These are phyloP conservation scores for Geotrichum aggregatum DNA, from an alignment of 1,139 yeast species.

Conservation along the genomic window DNA sequence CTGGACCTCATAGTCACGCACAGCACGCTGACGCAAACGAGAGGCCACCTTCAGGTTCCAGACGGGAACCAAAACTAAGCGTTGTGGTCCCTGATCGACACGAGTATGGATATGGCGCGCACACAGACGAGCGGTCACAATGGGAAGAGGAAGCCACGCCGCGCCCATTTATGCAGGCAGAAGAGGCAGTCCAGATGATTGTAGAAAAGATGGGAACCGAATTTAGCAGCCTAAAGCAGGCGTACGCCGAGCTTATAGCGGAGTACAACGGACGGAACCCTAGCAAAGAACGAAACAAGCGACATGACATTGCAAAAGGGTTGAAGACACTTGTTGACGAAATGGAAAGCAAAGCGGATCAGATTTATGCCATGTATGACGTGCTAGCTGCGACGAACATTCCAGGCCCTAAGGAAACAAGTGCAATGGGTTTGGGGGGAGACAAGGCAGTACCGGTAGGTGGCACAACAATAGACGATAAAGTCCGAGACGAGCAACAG, in stretches of 20 bases:
- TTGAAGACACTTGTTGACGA: constrained; percentile 29
- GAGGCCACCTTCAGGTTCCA: too few species aligned
- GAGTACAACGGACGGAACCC: constrained; percentile 33
- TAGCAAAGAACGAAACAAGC: constrained; percentile 28
- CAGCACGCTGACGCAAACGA: neutral
- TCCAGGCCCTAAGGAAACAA: constrained; percentile 3
- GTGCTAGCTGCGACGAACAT: constrained; percentile 30
- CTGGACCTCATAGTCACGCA: neutral
- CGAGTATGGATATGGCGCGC: constrained; percentile 7
- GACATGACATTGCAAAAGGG: constrained; percentile 30
- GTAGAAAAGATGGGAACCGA: constrained; percentile 32
- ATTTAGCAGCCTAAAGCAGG: constrained; percentile 28
- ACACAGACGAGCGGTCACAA: neutral
- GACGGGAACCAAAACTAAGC: too few species aligned
- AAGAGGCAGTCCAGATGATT: constrained; percentile 31
- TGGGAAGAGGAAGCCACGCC: constrained; percentile 34
- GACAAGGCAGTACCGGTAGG: neutral
- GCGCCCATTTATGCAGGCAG: constrained; percentile 35
- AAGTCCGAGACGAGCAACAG: neutral
- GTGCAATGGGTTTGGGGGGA: neutral
- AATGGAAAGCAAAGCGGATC: constrained; percentile 36
- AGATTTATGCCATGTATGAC: constrained; percentile 36
- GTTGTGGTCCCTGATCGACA: neutral
- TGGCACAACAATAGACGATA: neutral
- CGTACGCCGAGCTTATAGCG: constrained; percentile 26